These are phyloP conservation scores for Chalciporus pseudorubinellus DNA, from an alignment of 768 basidiomycete species.

Conservation along the genomic window DNA sequence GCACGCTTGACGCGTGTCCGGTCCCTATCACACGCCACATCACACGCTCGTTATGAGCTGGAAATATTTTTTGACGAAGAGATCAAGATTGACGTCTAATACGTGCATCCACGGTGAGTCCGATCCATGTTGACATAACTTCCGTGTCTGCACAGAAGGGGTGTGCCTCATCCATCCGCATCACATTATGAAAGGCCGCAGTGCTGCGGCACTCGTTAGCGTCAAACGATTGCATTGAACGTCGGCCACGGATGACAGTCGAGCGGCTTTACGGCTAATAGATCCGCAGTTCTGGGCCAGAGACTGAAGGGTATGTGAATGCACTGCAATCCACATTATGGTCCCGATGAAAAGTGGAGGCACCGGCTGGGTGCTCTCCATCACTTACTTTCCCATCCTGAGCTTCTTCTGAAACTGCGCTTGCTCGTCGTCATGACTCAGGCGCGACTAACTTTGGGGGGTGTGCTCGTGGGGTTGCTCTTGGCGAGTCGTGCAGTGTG, in stretches of 20 bases:
- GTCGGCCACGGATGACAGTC: constrained; percentile 5
- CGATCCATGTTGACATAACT: constrained; percentile 2
- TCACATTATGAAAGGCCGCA: not conserved
- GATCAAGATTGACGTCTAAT: not conserved
- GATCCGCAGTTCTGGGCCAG: too few relatives aligned
- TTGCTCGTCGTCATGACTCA: constrained; percentile 1
- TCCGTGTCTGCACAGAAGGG: constrained; percentile 3
- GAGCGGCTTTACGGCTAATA: too few relatives aligned
- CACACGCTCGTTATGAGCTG: constrained; percentile 1
- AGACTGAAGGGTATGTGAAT: too few relatives aligned
- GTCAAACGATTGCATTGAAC: not conserved
- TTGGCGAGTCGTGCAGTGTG: constrained; percentile 1
- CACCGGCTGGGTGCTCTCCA: constrained; percentile 1
- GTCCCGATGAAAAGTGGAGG: constrained; percentile 9
- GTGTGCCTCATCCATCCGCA: not conserved
- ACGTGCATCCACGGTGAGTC: not conserved
- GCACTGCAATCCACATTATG: not conserved
- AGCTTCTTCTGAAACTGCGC: constrained; percentile 4
- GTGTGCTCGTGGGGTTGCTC: constrained; percentile 8
- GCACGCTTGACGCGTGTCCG: constrained; percentile 23
- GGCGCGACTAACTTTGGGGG: constrained; percentile 6
- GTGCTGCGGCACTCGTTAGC: not conserved
- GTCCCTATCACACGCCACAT: constrained; percentile 12
- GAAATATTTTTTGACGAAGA: not conserved
- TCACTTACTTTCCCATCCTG: constrained; percentile 4